Evolutionary conservation across 768 basidiomycete genomes (phyloP).

Genomic region (Chiua virens): DNA sequence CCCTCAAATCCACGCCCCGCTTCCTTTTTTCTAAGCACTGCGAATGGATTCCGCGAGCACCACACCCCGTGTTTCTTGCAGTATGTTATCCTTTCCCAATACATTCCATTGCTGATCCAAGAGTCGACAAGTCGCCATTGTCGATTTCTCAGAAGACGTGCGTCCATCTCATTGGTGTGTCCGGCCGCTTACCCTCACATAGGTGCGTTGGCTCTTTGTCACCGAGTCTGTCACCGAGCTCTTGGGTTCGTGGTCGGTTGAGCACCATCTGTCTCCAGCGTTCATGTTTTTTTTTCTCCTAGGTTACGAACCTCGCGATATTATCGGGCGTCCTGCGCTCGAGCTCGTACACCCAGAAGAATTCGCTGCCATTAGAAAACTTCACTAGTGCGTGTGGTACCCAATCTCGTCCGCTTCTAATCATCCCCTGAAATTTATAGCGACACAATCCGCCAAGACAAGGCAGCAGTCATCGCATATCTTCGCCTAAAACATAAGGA

Average conservation of each 20-base stretch:
- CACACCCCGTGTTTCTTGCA: slow-evolving; percentile 75
- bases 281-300: neutral
- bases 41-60: slow-evolving; percentile 37
- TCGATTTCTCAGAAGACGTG: slow-evolving; percentile 78
- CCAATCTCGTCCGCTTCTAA: neutral
- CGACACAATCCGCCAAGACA: slow-evolving; percentile 75
- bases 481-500: slow-evolving; percentile 80
- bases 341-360: slow-evolving; percentile 84
- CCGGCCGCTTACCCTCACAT: slow-evolving; percentile 2
- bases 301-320: slow-evolving; percentile 76
- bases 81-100: slow-evolving; percentile 41
- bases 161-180: slow-evolving; percentile 7
- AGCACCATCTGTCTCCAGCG: neutral
- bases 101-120: slow-evolving; percentile 7
- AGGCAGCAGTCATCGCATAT: slow-evolving; percentile 77
- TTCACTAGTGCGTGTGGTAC: slow-evolving; percentile 59
- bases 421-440: slow-evolving; percentile 33
- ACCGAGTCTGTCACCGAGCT: slow-evolving; percentile 67
- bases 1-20: neutral
- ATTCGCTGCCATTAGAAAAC: slow-evolving; percentile 57
- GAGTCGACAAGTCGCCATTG: slow-evolving; percentile 64
- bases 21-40: neutral
- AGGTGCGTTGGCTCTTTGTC: slow-evolving; percentile 70
- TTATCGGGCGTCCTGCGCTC: slow-evolving; percentile 66
- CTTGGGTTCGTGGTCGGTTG: slow-evolving; percentile 42